A percentile compares a stretch with the other conserved stretches of the same genome.
These are phyloP conservation scores for Coccomyxa sp. DNA, from an alignment of 139 green algal genomes.

Conservation along the genomic window DNA sequence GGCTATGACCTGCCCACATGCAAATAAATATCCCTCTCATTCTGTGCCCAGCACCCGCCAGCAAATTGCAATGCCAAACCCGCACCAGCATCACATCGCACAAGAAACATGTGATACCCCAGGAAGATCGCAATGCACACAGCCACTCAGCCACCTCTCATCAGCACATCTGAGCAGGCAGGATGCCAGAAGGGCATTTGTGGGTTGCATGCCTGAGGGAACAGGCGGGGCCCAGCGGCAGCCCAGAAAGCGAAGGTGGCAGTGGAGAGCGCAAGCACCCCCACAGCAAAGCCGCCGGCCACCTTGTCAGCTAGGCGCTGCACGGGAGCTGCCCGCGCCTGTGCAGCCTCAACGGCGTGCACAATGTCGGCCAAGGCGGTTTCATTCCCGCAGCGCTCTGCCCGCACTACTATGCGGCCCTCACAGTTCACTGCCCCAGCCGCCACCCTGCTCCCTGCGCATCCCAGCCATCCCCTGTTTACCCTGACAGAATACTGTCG, in stretches of 20 bases:
- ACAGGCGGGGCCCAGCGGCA: conserved; percentile 47
- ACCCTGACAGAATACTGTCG: no score
- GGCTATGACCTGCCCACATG: conserved; percentile 30
- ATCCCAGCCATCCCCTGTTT: no score
- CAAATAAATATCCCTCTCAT: no score
- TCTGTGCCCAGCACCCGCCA: no score
- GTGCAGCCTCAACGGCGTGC: conserved; percentile 70
- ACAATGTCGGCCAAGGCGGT: conserved; percentile 85
- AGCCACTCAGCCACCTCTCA: no score
- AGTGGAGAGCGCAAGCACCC: conserved; percentile 69
- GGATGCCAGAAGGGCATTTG: not conserved
- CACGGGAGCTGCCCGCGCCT: conserved; percentile 72
- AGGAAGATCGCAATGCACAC: no score
- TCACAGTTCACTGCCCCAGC: conserved; percentile 85
- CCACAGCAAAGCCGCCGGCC: conserved; percentile 74
- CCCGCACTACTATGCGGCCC: conserved; percentile 58
- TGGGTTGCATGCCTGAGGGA: conserved; percentile 58
- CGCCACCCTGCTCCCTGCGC: conserved; percentile 62
- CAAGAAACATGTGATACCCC: no score
- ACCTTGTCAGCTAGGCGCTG: conserved; percentile 80
- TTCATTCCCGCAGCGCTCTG: conserved; percentile 60
- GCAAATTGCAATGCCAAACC: no score
- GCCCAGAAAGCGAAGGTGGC: conserved; percentile 83
- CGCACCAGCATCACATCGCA: no score
- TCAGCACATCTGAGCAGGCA: no score